Conservation (phyloP, 305 asterid species). For the Fraxinus albicans region DNA sequence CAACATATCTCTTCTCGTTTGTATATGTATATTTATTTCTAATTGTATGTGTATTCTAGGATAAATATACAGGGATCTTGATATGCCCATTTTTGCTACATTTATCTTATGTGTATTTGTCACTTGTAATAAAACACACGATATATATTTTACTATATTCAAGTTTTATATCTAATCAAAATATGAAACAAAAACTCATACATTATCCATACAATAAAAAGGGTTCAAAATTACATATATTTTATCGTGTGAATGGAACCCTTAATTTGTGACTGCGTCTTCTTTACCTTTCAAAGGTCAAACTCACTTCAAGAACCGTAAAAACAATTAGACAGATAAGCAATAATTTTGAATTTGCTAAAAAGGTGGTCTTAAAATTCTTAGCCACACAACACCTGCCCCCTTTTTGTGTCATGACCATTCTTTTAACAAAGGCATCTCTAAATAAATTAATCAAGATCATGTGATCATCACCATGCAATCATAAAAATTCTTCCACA, state of each 20-base stretch:
- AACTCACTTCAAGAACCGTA: constrained; percentile 14
- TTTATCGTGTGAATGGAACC: constrained; percentile 12
- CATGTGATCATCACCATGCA: constrained; percentile 39
- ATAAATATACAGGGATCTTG: not conserved
- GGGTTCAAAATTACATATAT: not conserved
- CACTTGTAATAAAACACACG: not conserved
- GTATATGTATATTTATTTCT: not conserved
- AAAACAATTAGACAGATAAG: constrained; percentile 23
- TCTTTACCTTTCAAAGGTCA: constrained; percentile 13
- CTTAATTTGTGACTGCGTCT: constrained; percentile 2
- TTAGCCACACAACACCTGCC: constrained; percentile 46
- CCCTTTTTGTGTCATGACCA: constrained; percentile 25
- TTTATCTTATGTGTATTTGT: not conserved
- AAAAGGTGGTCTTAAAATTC: not conserved
- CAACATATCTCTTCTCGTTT: not conserved
- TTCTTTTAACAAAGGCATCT: constrained; percentile 21
- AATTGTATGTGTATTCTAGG: not conserved
- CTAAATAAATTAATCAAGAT: constrained; percentile 20
- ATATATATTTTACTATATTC: not conserved
- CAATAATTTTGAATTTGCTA: not conserved
- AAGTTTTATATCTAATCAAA: not conserved
- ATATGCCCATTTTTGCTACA: not conserved
- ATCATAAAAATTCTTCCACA: constrained; percentile 30
- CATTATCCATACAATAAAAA: not conserved
- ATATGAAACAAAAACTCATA: not conserved